Evolutionary conservation across 495 filamentous ascomycete genomes (phyloP), one percentile per base, ranked within the genome.

Genomic region (Penicillium atrosanguineum): DNA sequence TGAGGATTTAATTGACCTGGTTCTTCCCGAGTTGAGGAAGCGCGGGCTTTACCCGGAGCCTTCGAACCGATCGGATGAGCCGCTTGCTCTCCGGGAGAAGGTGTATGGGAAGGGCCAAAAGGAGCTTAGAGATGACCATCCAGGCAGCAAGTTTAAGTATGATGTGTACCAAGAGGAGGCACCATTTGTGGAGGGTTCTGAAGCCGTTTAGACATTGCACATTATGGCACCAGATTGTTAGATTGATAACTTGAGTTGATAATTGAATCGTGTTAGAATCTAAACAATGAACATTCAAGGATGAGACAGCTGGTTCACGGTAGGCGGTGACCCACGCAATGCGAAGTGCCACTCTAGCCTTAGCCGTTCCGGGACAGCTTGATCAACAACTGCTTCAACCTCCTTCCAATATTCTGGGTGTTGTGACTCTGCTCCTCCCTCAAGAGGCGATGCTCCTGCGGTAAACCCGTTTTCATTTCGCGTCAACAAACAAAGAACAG

Each of bases 1-100:
- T 67, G 73, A 80, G 53, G 83, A 86, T 52, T 70, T 86, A n/a
- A 74, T 83, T 45, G 80, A 86, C 46, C 60, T 83, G 18, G 63
- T 87, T 16, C 55, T 86, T 14, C 83, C 83, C 1, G 84, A 86
- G 63, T 64, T 87, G 53, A 64, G 77, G 48, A 71, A 62, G 42
- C 69, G 83, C 15, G 82, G 81, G 0, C 55, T 85, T 16, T 76
- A 72, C 45, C 64, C 65, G 4, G 71, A 70, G 44, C 50, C 52
- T 18, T 55, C 66, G 26, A 57, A 57, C 36, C 47, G 46, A 4
- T 60, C 59, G 28, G 76, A 74, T 20, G 75, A 79, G 43, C 61
- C 65, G 11, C 57, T 81, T 21, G 84, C 83, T 14, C 78, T 79
- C 20, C 68, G 82, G n/a, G 83, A 85, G 67, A 83, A 79, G 69